Conservation (phyloP, 2,329 filamentous ascomycete species). For the Neoascochyta sp. region DNA sequence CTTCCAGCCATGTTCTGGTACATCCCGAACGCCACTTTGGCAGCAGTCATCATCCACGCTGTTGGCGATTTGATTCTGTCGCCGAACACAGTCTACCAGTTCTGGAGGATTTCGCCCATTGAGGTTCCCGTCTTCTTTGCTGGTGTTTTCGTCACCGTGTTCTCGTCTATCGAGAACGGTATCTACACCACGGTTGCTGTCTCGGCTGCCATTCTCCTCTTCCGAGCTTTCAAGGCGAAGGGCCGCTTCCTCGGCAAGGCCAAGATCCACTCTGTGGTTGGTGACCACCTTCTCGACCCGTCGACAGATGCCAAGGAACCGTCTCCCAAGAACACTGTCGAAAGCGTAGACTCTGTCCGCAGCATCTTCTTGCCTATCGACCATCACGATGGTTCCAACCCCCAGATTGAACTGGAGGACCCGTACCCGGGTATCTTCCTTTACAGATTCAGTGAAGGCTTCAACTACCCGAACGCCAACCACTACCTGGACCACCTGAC, state of each 20-base stretch:
- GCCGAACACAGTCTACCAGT: slow-evolving; percentile 87
- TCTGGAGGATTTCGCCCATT: slow-evolving; percentile 88
- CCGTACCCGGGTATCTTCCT: slow-evolving; percentile 95
- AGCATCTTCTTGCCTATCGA: slow-evolving; percentile 86
- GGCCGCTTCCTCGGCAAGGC: slow-evolving; percentile 83
- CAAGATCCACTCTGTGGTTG: slow-evolving; percentile 80
- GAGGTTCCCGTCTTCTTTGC: slow-evolving; percentile 92
- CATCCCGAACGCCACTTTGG: slow-evolving; percentile 75
- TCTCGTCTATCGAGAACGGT: slow-evolving; percentile 83
- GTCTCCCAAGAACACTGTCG: slow-evolving; percentile 18
- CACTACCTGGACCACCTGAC: slow-evolving; percentile 72
- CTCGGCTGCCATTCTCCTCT: slow-evolving; percentile 74
- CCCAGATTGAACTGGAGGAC: slow-evolving; percentile 68
- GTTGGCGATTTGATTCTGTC: slow-evolving; percentile 89
- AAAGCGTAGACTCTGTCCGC: slow-evolving; percentile 51
- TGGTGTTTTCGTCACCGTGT: slow-evolving; percentile 86
- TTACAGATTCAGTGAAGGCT: slow-evolving; percentile 91
- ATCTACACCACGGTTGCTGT: slow-evolving; percentile 81
- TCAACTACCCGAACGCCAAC: slow-evolving; percentile 93
- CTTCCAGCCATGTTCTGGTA: slow-evolving; percentile 89
- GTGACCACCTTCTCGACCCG: slow-evolving; percentile 62
- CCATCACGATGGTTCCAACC: slow-evolving; percentile 85
- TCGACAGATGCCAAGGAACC: slow-evolving; percentile 30
- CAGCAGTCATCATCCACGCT: slow-evolving; percentile 92
- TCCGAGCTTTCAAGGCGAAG: slow-evolving; percentile 75